Conservation (phyloP, 257 asterid species). For the Jaltomata sinuosa region DNA sequence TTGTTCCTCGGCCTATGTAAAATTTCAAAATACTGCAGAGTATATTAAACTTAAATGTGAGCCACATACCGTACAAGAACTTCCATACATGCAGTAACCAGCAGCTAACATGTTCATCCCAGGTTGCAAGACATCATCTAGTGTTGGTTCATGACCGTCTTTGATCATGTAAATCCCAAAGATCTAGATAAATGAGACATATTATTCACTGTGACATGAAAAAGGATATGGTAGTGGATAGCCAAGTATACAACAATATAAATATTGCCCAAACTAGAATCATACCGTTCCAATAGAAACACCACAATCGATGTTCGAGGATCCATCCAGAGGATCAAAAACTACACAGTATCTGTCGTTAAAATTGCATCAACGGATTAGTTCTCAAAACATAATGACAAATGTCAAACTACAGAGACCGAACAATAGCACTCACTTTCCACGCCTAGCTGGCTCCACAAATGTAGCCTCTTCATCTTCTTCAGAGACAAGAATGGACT, state of each 20-base stretch:
- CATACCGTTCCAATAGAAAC: conserved; percentile 95
- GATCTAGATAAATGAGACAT: conserved; percentile 32
- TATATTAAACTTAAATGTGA: background rate
- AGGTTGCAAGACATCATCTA: conserved; percentile 90
- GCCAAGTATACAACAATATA: background rate
- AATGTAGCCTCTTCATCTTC: conserved; percentile 91
- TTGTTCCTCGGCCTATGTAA: background rate
- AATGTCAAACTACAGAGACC: background rate
- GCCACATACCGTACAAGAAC: conserved; percentile 78
- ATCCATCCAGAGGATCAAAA: conserved; percentile 96
- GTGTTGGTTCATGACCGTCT: conserved; percentile 51
- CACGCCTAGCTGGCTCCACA: conserved; percentile 70
- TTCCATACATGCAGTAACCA: conserved; percentile 97
- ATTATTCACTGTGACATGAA: background rate
- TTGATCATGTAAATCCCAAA: conserved; percentile 70
- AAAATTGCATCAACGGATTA: background rate
- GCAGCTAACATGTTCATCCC: conserved; percentile 96
- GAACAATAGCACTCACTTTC: conserved; percentile 46
- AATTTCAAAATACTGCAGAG: background rate
- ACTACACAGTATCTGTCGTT: conserved; percentile 83
- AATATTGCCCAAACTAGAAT: background rate
- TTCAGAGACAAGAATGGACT: conserved; percentile 95
- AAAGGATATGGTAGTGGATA: background rate
- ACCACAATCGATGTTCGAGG: conserved; percentile 96
- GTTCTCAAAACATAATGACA: background rate